Base-by-base conservation (phyloP, 768 basidiomycete genomes). In the Sporobolomyces pararoseus region DNA sequence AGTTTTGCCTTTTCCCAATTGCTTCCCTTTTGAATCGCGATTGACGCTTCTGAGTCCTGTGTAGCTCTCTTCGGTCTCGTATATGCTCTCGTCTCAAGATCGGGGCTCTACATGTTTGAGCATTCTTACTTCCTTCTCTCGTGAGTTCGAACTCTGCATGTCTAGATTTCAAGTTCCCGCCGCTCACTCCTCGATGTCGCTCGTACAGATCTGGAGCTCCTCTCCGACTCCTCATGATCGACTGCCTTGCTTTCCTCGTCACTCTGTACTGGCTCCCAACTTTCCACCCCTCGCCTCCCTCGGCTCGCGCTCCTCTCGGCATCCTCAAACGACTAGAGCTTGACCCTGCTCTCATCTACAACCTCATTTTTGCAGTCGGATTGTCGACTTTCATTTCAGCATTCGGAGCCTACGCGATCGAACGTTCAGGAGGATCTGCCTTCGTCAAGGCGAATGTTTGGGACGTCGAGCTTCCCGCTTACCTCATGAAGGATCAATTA, bases 111-210 rank as follows among this genome's bases (percentile, higher is more conserved):
- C 71, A 52, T 55, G 32, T 72, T 72, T 16, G 71, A 72, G 49
- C 66, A 68, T 63, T 58, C 59, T 25, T 72, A 72, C 49, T 72
- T 72, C 50, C 64, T 72, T 34, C 66, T 72, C n/a, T 63, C 63
- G 71, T 72, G 23, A 32, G 71, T 66, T 23, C 46, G 6, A 12
- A 7, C 23, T 9, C 19, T 29, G 31, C 35, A 16, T 21, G 23
- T 37, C 19, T 14, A 0, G 14, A 54, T 35, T 54, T 60, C 14
- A 2, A 7, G 12, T 10, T 10, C 35, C 25, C 35, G 9, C 25
- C 21, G 4, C 7, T 31, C 19, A 7, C 39, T 29, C 21, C 12
- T 16, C 10, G 4, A 19, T 50, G 55, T 47, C 47, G n/a, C 50
- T n/a, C 4, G 25, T 35, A 65, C 31, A 72, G 66, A 6, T 58